These are phyloP conservation scores for Botrytis elliptica DNA, from an alignment of 2,329 filamentous ascomycete genomes.

Conservation along the genomic window DNA sequence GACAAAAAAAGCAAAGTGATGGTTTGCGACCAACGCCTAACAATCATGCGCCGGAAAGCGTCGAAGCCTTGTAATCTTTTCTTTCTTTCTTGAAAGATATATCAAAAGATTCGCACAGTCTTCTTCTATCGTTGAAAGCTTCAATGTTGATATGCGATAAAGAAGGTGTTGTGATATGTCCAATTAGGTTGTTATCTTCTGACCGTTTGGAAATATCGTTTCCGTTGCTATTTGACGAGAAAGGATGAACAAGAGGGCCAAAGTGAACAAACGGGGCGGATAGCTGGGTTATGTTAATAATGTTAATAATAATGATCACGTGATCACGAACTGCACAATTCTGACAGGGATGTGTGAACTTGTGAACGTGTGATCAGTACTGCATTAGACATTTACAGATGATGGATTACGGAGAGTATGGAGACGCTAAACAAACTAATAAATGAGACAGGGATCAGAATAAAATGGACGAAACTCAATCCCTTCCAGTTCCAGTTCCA, in stretches of 20 bases:
- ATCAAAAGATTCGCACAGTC: constrained; percentile 10
- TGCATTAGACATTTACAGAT: constrained; percentile 2
- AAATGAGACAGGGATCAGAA: not conserved
- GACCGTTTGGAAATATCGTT: not conserved
- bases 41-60: constrained; percentile 31
- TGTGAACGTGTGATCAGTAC: constrained; percentile 13
- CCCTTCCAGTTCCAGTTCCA: too few species aligned
- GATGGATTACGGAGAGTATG: constrained; percentile 2
- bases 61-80: constrained; percentile 21
- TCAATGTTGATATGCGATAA: not conserved
- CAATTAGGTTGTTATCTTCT: not conserved
- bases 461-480: not conserved
- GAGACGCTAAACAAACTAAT: not conserved
- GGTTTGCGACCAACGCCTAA: constrained; percentile 7
- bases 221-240: constrained; percentile 12
- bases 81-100: constrained; percentile 3
- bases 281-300: constrained; percentile 19
- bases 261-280: constrained; percentile 18
- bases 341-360: not conserved
- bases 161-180: not conserved
- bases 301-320: not conserved
- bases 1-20: constrained; percentile 24
- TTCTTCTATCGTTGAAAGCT: constrained; percentile 1
- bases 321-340: not conserved
- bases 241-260: constrained; percentile 18